These are phyloP conservation scores for Moesziomyces sp. DNA, from an alignment of 1,284 basidiomycete species.

Conservation along the genomic window DNA sequence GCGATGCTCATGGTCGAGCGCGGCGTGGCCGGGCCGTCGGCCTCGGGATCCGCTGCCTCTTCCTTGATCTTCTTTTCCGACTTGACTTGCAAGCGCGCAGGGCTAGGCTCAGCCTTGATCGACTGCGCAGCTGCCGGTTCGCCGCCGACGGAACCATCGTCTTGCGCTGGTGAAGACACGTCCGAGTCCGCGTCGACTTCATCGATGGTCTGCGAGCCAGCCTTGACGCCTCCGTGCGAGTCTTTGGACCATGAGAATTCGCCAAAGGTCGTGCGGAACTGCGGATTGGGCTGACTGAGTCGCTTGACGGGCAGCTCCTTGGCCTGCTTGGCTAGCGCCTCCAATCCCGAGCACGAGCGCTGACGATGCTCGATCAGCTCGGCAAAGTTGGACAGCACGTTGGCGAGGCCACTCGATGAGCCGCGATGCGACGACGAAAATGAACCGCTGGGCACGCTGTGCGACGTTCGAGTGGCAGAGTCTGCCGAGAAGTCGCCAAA, in stretches of 20 bases:
- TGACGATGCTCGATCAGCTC: conserved; percentile 49
- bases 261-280: conserved; percentile 40
- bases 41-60: conserved; percentile 12
- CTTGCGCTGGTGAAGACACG: conserved; percentile 3
- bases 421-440: conserved; percentile 32
- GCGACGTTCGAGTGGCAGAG: conserved; percentile 7
- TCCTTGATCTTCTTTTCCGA: conserved; percentile 22
- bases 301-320: conserved; percentile 44
- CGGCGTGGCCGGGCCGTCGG: conserved; percentile 23
- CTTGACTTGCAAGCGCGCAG: conserved; percentile 19
- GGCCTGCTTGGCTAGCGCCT: conserved; percentile 41
- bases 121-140: not conserved
- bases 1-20: conserved; percentile 43
- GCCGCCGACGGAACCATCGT: not conserved
- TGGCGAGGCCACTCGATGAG: conserved; percentile 32
- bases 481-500: conserved; percentile 11
- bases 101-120: not conserved
- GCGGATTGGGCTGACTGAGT: conserved; percentile 42
- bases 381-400: conserved; percentile 42
- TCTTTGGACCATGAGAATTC: conserved; percentile 32
- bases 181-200: conserved; percentile 19
- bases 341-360: conserved; percentile 41
- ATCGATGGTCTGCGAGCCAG: conserved; percentile 5
- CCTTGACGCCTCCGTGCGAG: not conserved
- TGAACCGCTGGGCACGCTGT: conserved; percentile 21